A percentile compares a stretch with the other conserved stretches of the same genome.
Conservation (phyloP, 2,329 filamentous ascomycete species). For the Colletotrichum coccodes region DNA sequence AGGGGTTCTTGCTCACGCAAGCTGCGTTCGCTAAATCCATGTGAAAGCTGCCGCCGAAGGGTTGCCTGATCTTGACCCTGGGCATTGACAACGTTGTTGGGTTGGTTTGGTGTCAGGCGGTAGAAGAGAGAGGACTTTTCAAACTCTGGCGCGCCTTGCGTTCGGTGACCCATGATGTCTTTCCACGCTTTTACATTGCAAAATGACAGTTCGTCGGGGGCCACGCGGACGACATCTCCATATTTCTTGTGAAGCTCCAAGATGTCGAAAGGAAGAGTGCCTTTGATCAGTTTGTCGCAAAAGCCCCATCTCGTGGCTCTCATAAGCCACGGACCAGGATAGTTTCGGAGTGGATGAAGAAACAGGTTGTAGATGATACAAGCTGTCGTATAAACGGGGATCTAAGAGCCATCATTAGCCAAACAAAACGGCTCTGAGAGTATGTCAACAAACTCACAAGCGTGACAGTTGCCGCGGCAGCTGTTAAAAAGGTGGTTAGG, state of each 20-base stretch:
- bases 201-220: slow-evolving; percentile 35
- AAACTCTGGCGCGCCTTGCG: slow-evolving; percentile 9
- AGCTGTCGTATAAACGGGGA: too few relatives aligned
- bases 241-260: slow-evolving; percentile 29
- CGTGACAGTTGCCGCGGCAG: too few relatives aligned
- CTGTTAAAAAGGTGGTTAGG: too few relatives aligned
- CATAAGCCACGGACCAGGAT: not conserved
- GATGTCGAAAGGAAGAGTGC: not conserved
- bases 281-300: not conserved
- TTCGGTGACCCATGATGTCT: slow-evolving; percentile 32
- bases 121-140: slow-evolving; percentile 14
- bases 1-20: slow-evolving; percentile 43
- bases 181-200: slow-evolving; percentile 24
- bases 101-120: not conserved
- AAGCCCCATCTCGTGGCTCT: not conserved
- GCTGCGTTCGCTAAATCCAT: slow-evolving; percentile 42
- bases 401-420: too few relatives aligned
- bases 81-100: slow-evolving; percentile 29
- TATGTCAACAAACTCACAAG: too few relatives aligned
- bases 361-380: slow-evolving; percentile 5
- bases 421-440: too few relatives aligned
- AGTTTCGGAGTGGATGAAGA: slow-evolving; percentile 3
- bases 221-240: slow-evolving; percentile 34
- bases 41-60: slow-evolving; percentile 36
- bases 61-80: slow-evolving; percentile 32